Conservation (phyloP, 352 stramenopile species). For the Phytophthora tubulina region DNA sequence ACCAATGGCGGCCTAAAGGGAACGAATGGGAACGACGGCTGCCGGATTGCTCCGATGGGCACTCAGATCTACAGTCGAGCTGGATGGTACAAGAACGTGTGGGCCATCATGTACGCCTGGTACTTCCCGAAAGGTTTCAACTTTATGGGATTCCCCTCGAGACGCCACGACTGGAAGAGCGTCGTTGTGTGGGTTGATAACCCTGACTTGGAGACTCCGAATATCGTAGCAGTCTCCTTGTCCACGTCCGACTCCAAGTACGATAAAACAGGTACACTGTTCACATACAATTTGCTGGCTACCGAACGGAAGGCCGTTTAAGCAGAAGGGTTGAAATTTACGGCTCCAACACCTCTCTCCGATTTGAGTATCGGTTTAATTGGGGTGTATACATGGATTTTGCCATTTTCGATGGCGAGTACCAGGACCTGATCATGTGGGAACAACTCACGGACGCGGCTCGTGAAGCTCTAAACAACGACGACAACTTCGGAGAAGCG, state of each 20-base stretch:
- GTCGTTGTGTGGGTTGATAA: conserved; percentile 6
- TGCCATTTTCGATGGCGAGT: background rate
- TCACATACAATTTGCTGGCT: too few relatives aligned
- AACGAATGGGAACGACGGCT: background rate
- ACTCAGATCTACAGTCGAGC: background rate
- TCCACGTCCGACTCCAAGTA: background rate
- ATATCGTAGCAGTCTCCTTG: background rate
- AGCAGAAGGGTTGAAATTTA: background rate
- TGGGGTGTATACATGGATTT: background rate
- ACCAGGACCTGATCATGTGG: conserved; percentile 7
- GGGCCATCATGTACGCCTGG: conserved; percentile 11
- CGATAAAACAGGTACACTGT: too few relatives aligned
- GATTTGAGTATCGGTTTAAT: background rate
- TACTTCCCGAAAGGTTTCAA: conserved; percentile 1
- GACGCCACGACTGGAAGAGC: conserved; percentile 3
- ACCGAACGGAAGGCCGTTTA: background rate
- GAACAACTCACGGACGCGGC: conserved; percentile 8
- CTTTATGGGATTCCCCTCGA: background rate
- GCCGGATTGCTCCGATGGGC: background rate
- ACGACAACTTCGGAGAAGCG: background rate
- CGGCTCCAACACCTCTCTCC: background rate
- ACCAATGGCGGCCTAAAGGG: background rate
- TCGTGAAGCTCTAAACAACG: background rate
- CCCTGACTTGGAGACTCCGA: background rate
- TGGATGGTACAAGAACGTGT: background rate